These are phyloP conservation scores for Metschnikowia rubicola DNA, from an alignment of 805 yeast species.

Conservation along the genomic window DNA sequence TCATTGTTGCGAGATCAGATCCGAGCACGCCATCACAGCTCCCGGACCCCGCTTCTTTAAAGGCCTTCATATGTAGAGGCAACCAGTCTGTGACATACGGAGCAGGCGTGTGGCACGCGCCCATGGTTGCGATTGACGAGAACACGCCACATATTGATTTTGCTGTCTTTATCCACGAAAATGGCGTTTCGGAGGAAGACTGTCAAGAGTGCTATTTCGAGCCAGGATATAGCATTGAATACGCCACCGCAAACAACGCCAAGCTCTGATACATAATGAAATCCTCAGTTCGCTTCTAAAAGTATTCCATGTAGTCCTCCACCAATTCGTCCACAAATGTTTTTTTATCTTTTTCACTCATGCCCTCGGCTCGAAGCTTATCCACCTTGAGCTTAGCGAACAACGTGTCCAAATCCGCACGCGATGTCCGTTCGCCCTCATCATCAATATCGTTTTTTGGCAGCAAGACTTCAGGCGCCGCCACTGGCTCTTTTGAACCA, in stretches of 20 bases:
- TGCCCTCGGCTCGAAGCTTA: constrained; percentile 24
- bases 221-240: constrained; percentile 49
- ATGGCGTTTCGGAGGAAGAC: constrained; percentile 74
- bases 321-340: constrained; percentile 34
- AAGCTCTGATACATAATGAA: constrained; percentile 2
- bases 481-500: too few relatives aligned
- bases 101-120: constrained; percentile 89
- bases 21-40: constrained; percentile 30
- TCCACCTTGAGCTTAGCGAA: constrained; percentile 35
- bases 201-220: constrained; percentile 74
- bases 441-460: too few relatives aligned
- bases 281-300: not conserved
- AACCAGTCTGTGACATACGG: constrained; percentile 90
- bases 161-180: constrained; percentile 85
- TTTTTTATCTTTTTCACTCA: constrained; percentile 27
- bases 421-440: not conserved
- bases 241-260: constrained; percentile 4
- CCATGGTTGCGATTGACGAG: constrained; percentile 81
- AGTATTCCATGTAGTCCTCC: constrained; percentile 37
- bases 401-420: constrained; percentile 28
- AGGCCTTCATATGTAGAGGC: constrained; percentile 74
- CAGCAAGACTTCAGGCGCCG: too few relatives aligned
- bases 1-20: constrained; percentile 69
- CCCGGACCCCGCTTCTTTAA: constrained; percentile 60
- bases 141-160: constrained; percentile 58